Evolutionary conservation across 2,329 filamentous ascomycete species (phyloP).

Genomic region (Aureobasidium melanogenum): DNA sequence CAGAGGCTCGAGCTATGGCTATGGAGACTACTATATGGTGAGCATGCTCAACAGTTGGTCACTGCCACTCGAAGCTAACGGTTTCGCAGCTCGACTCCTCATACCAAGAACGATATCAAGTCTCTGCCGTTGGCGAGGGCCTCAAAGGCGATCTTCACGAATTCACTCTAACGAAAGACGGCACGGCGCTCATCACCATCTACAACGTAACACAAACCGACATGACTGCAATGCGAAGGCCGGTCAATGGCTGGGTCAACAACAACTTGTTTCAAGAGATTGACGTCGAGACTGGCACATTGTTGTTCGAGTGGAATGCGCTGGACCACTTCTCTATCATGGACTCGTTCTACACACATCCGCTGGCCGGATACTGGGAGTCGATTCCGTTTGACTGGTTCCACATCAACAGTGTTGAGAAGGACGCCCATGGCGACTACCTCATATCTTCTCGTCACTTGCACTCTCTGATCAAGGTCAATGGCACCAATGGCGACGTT

Average conservation of each 20-base stretch:
- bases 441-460: conserved; percentile 42
- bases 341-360: conserved; percentile 20
- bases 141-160: conserved; percentile 35
- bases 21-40: conserved; percentile 17
- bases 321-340: conserved; percentile 26
- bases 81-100: conserved; percentile 20
- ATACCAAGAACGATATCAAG: conserved; percentile 22
- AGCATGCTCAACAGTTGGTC: conserved; percentile 7
- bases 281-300: conserved; percentile 30
- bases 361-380: conserved; percentile 32
- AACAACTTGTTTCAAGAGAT: conserved; percentile 38
- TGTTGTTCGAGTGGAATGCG: conserved; percentile 34
- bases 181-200: conserved; percentile 36
- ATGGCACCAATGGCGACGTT: conserved; percentile 33
- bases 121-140: conserved; percentile 24
- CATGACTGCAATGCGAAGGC: conserved; percentile 18
- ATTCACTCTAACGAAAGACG: conserved; percentile 29
- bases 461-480: conserved; percentile 37
- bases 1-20: conserved; percentile 20
- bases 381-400: conserved; percentile 35
- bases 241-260: conserved; percentile 31
- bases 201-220: conserved; percentile 29
- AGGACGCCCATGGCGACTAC: conserved; percentile 39
- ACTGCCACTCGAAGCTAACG: conserved; percentile 16
- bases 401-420: conserved; percentile 46